A percentile compares a stretch with the other conserved stretches of the same genome.
These are phyloP conservation scores for Pleurotus giganteus DNA, from an alignment of 768 basidiomycete genomes.

Conservation along the genomic window DNA sequence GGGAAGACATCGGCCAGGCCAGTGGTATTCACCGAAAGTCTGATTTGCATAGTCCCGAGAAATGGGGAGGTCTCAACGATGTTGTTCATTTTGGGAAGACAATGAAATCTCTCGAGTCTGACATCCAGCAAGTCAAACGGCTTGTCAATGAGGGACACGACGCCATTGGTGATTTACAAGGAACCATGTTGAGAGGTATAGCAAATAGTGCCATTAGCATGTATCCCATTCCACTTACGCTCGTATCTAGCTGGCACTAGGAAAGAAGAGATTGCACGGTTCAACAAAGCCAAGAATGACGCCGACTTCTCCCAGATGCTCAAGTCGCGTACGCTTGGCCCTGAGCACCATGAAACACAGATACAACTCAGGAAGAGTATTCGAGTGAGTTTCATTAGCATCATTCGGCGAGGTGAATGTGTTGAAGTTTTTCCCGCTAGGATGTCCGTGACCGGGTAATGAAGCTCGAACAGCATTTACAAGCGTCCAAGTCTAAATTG, in stretches of 20 bases:
- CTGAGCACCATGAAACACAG: constrained; percentile 86
- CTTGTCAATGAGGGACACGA: constrained; percentile 38
- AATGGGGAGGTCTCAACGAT: constrained; percentile 54
- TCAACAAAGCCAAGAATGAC: constrained; percentile 75
- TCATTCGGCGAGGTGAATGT: background rate
- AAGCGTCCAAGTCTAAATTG: constrained; percentile 67
- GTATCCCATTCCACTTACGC: background rate
- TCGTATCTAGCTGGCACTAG: constrained; percentile 64
- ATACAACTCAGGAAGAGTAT: constrained; percentile 69
- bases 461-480: constrained; percentile 76
- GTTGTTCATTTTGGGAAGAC: constrained; percentile 48
- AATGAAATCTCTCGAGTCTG: constrained; percentile 46
- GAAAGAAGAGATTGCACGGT: constrained; percentile 79
- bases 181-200: constrained; percentile 66
- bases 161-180: constrained; percentile 55
- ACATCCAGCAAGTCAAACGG: constrained; percentile 48
- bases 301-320: constrained; percentile 76
- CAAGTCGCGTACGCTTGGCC: constrained; percentile 74
- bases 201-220: constrained; percentile 1
- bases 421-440: constrained; percentile 32
- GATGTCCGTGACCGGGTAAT: constrained; percentile 68
- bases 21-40: constrained; percentile 36
- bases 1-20: constrained; percentile 33
- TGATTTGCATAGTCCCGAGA: constrained; percentile 45
- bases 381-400: constrained; percentile 45